A percentile compares a stretch with the other conserved stretches of the same genome.
phyloP scores from a whole-genome alignment of 176 grass and related monocot genomes.

The Cenchrus fungigraminus region DNA sequence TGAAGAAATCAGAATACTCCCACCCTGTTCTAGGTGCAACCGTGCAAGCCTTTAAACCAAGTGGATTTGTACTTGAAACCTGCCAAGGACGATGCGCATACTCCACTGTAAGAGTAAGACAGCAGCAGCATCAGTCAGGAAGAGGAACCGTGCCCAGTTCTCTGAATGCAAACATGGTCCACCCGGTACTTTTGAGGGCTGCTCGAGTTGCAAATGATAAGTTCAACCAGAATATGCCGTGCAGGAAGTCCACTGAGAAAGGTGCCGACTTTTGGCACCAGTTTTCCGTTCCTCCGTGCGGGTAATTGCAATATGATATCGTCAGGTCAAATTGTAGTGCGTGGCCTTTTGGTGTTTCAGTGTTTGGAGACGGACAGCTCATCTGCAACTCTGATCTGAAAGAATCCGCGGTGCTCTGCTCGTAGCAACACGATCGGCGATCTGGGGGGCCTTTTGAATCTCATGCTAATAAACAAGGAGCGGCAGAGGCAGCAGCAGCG shows the following conservation, averaged over 20 bases:
- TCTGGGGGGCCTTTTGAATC: conserved; percentile 41
- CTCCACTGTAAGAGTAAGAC: background rate
- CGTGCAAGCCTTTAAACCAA: background rate
- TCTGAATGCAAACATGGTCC: background rate
- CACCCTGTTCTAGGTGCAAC: background rate
- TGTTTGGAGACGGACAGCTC: conserved; percentile 49
- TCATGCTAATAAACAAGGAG: conserved; percentile 37
- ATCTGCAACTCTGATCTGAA: conserved; percentile 31
- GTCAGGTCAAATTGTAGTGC: conserved; percentile 46
- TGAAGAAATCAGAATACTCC: background rate
- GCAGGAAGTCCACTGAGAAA: conserved; percentile 63
- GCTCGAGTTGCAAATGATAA: conserved; percentile 48
- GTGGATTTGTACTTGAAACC: conserved; percentile 4
- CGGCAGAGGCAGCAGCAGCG: background rate
- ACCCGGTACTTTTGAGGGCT: conserved; percentile 20
- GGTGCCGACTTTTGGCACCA: conserved; percentile 33
- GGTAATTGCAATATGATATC: conserved; percentile 44
- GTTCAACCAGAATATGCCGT: conserved; percentile 36
- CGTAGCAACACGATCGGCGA: conserved; percentile 36
- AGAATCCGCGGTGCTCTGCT: conserved; percentile 26
- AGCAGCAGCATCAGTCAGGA: conserved; percentile 1
- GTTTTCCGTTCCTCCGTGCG: conserved; percentile 41
- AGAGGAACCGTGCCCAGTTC: background rate
- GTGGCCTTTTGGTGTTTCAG: conserved; percentile 40
- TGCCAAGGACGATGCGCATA: background rate